A percentile compares a stretch with the other conserved stretches of the same genome.
These are phyloP conservation scores for Candida sphagnicola DNA, from an alignment of 805 yeast genomes.

Conservation along the genomic window DNA sequence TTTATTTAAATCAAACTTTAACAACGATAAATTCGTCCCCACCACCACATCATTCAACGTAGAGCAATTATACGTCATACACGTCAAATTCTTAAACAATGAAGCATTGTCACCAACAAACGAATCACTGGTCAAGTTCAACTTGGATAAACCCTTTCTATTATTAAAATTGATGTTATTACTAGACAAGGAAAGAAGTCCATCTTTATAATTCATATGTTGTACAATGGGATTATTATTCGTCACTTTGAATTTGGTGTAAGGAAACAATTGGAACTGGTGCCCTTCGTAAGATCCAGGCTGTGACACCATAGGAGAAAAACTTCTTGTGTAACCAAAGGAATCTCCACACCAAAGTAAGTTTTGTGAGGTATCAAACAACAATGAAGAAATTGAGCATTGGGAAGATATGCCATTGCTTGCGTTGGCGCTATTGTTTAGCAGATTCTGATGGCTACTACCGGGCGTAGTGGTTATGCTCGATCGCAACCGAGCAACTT, in stretches of 20 bases:
- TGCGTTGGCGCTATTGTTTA: background rate
- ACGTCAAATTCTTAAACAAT: slow-evolving; percentile 19
- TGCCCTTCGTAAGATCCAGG: slow-evolving; percentile 15
- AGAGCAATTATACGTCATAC: slow-evolving; percentile 30
- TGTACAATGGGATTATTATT: slow-evolving; percentile 23
- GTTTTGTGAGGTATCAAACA: slow-evolving; percentile 71
- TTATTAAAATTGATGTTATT: slow-evolving; percentile 28
- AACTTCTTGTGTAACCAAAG: slow-evolving; percentile 43
- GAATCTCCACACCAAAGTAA: slow-evolving; percentile 83
- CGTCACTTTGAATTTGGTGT: slow-evolving; percentile 32
- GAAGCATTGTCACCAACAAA: slow-evolving; percentile 10
- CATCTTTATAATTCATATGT: slow-evolving; percentile 26
- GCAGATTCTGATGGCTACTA: slow-evolving; percentile 1
- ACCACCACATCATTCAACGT: slow-evolving; percentile 12
- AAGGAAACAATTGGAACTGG: slow-evolving; percentile 26
- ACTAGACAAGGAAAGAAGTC: slow-evolving; percentile 31
- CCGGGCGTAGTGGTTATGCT: slow-evolving; percentile 2
- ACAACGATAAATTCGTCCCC: slow-evolving; percentile 11
- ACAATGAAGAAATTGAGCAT: slow-evolving; percentile 20
- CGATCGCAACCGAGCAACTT: slow-evolving; percentile 24
- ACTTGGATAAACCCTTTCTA: slow-evolving; percentile 29
- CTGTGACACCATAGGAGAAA: slow-evolving; percentile 16
- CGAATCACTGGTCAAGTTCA: slow-evolving; percentile 11
- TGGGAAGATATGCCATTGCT: background rate
- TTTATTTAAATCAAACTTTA: slow-evolving; percentile 31